Conservation (phyloP, 345 rosid species). For the Lagerstroemia speciosa region DNA sequence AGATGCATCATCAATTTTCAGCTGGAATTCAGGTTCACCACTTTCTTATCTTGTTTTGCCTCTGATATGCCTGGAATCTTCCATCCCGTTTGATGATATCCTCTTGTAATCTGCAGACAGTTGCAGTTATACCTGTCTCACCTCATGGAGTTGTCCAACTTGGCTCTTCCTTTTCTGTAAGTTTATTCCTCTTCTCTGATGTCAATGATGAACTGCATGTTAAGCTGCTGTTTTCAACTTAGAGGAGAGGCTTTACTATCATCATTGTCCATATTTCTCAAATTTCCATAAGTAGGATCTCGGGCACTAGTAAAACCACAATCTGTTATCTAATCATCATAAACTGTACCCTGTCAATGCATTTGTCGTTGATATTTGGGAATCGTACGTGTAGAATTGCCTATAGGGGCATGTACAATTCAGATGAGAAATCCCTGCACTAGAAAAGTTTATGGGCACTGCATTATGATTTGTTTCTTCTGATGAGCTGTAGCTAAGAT, state of each 20-base stretch:
- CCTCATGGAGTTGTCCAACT: conserved; percentile 91
- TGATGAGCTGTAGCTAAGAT: not conserved
- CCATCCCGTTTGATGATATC: not conserved
- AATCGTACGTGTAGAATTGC: not conserved
- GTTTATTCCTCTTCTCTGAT: conserved; percentile 15
- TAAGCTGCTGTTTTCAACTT: not conserved
- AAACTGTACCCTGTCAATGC: not conserved
- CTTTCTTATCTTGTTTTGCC: conserved; percentile 5
- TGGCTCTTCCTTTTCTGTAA: conserved; percentile 72
- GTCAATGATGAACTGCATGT: not conserved
- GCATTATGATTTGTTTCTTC: not conserved
- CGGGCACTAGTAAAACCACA: not conserved
- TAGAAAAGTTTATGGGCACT: not conserved
- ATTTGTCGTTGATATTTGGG: not conserved
- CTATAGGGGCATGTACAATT: not conserved
- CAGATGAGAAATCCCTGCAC: not conserved
- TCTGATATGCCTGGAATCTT: not conserved
- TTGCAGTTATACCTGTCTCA: conserved; percentile 75
- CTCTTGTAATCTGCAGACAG: conserved; percentile 42
- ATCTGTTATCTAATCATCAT: not conserved
- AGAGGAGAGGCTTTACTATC: not conserved
- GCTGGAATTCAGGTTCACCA: conserved; percentile 80
- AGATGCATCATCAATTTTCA: conserved; percentile 71
- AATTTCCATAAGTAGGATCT: not conserved
- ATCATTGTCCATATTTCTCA: not conserved